phyloP scores from a whole-genome alignment of 176 grass and related monocot genomes.

The Pontederia paniculata region DNA sequence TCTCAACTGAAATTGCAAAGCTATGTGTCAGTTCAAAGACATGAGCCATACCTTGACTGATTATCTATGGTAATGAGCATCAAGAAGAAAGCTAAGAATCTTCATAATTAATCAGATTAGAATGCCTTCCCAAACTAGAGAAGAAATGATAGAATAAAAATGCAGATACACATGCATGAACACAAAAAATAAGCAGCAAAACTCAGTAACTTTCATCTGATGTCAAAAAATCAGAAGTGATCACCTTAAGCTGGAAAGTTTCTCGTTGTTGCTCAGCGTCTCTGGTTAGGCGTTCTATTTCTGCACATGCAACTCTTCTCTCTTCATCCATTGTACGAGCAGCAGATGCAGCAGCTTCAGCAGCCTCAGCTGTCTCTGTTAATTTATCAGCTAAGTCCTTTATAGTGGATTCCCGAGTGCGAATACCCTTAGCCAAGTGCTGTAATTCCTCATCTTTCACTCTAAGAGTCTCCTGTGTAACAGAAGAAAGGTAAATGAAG shows the following conservation, averaged over 20 bases:
- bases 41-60: no score
- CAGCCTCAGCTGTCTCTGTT: conserved; percentile 79
- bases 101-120: no score
- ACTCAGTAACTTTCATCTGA: neutral
- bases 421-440: conserved; percentile 79
- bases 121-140: no score
- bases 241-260: conserved; percentile 58
- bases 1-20: conserved; percentile 41
- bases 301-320: conserved; percentile 43
- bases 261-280: conserved; percentile 57
- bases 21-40: neutral
- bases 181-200: no score
- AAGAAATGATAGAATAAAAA: no score
- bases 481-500: neutral
- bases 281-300: conserved; percentile 58
- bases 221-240: neutral
- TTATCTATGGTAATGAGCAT: no score
- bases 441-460: conserved; percentile 97
- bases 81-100: no score
- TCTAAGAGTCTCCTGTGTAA: conserved; percentile 70
- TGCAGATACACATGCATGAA: no score
- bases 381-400: conserved; percentile 83
- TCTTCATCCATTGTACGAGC: conserved; percentile 76
- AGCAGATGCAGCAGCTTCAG: conserved; percentile 69
- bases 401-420: conserved; percentile 70